Conservation (phyloP, 179 eudicot species). For the Silene noctiflora region DNA sequence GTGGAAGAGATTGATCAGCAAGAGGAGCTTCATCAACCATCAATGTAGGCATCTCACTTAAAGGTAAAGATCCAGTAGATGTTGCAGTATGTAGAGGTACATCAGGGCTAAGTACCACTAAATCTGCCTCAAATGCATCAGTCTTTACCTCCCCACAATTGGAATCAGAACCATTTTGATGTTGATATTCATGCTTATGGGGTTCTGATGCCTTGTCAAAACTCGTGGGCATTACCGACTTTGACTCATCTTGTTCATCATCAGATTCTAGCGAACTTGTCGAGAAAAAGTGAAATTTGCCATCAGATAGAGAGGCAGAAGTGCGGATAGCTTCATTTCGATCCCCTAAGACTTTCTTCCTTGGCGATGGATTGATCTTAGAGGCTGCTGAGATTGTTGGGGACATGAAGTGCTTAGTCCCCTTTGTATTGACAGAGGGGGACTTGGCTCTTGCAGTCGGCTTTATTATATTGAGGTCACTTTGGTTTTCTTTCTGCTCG, state of each 20-base stretch:
- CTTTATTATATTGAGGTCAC: conserved; percentile 37
- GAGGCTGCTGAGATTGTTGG: conserved; percentile 95
- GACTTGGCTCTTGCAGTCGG: conserved; percentile 36
- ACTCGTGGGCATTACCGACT: conserved; percentile 11
- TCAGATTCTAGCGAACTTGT: conserved; percentile 26
- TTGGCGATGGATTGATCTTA: conserved; percentile 74
- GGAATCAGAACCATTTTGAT: conserved; percentile 3
- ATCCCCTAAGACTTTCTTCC: conserved; percentile 74
- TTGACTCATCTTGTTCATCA: conserved; percentile 34
- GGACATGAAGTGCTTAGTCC: conserved; percentile 72
- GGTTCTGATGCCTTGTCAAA: conserved; percentile 5
- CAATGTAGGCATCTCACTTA: conserved; percentile 27
- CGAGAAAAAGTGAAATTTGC: conserved; percentile 46
- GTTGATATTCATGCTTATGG: conserved; percentile 8
- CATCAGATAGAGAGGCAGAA: conserved; percentile 61
- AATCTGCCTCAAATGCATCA: conserved; percentile 33
- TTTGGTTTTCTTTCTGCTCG: conserved; percentile 81
- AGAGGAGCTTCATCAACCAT: conserved; percentile 45
- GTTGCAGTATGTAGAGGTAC: conserved; percentile 25
- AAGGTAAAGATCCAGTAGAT: conserved; percentile 27
- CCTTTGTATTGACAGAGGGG: conserved; percentile 38
- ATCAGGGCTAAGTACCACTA: conserved; percentile 47
- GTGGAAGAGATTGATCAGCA: conserved; percentile 60
- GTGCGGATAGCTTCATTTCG: conserved; percentile 64
- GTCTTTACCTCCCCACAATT: conserved; percentile 13